phyloP scores from a whole-genome alignment of 2,329 filamentous ascomycete genomes.

The Aspergillus sp. region DNA sequence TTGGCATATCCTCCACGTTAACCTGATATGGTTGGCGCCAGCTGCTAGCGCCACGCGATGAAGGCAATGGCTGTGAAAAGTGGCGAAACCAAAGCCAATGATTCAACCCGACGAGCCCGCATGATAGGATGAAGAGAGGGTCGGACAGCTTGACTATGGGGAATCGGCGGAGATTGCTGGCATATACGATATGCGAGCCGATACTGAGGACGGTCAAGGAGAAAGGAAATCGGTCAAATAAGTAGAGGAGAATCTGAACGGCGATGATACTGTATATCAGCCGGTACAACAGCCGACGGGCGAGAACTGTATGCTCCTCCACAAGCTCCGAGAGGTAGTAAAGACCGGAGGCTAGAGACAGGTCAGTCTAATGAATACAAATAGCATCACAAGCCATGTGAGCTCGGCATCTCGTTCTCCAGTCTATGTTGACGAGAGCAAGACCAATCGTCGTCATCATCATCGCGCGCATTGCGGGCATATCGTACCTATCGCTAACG shows the following conservation, averaged over 20 bases:
- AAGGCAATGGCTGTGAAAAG: constrained; percentile 69
- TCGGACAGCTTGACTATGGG: constrained; percentile 82
- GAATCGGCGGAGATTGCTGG: constrained; percentile 78
- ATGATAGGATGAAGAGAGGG: constrained; percentile 82
- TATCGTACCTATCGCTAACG: constrained; percentile 76
- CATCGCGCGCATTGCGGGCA: background rate
- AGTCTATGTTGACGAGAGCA: background rate
- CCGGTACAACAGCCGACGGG: constrained; percentile 80
- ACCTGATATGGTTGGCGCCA: constrained; percentile 43
- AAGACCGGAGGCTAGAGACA: constrained; percentile 75
- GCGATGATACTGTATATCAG: constrained; percentile 82
- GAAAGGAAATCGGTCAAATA: constrained; percentile 85
- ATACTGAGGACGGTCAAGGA: constrained; percentile 73
- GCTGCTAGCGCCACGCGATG: constrained; percentile 28
- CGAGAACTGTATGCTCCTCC: constrained; percentile 93
- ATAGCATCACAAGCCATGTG: background rate
- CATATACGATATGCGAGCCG: constrained; percentile 78
- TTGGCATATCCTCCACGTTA: constrained; percentile 61
- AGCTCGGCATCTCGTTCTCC: background rate
- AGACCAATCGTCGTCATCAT: background rate
- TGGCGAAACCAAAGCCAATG: constrained; percentile 96
- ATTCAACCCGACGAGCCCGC: constrained; percentile 80
- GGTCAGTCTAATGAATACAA: constrained; percentile 8
- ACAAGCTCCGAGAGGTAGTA: constrained; percentile 98
- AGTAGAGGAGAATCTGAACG: constrained; percentile 71